Evolutionary conservation across 148 eudicot genomes (phyloP).

Genomic region (Camellia japonica): DNA sequence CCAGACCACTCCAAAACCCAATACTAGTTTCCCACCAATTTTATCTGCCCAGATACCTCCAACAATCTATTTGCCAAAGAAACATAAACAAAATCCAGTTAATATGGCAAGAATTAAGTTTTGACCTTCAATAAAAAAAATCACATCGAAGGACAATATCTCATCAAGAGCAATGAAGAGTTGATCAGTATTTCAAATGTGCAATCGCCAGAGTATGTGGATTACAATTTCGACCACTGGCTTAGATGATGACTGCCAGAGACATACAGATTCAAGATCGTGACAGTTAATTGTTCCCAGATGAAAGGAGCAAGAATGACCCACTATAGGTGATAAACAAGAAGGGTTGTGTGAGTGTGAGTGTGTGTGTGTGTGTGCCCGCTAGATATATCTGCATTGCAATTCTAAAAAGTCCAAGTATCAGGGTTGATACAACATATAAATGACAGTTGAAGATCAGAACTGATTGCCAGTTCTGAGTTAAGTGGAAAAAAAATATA

Average conservation of each 20-base stretch:
- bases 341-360: too few species aligned
- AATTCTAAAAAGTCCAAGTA: background rate
- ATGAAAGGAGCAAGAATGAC: too few species aligned
- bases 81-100: conserved; percentile 12
- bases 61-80: conserved; percentile 54
- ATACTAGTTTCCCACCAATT: conserved; percentile 84
- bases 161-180: background rate
- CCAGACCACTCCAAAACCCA: conserved; percentile 99
- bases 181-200: too few species aligned
- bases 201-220: too few species aligned
- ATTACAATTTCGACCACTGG: background rate
- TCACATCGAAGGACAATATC: background rate
- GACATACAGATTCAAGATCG: too few species aligned
- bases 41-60: conserved; percentile 99
- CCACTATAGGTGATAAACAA: too few species aligned
- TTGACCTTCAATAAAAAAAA: background rate
- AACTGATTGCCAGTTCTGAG: background rate
- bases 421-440: background rate
- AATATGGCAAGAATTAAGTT: background rate
- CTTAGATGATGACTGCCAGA: background rate
- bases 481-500: background rate
- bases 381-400: background rate
- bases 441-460: conserved; percentile 2
- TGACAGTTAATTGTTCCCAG: too few species aligned
- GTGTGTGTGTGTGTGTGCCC: too few species aligned